Base-by-base conservation (phyloP, 2,329 filamentous ascomycete species). In the Zasmidium angulare region DNA sequence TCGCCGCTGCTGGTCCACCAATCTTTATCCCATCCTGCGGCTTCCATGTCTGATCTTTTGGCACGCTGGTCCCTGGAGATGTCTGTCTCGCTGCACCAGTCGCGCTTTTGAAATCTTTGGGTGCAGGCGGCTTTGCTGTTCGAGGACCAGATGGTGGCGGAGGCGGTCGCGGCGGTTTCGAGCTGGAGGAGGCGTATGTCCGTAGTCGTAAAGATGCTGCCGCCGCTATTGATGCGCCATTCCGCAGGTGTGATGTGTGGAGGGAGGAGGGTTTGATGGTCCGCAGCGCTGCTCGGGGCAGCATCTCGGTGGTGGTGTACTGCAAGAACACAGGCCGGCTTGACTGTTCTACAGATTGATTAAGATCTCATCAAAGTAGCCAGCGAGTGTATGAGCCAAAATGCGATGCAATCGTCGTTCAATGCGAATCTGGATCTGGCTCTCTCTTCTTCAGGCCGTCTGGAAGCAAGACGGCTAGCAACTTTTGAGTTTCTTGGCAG, bases 11-110 rank as follows among this genome's bases (percentile, higher is more conserved):
- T 10, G 64, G 53, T 31, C 69, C 67, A 29, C 65, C 71, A 60
- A 78, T 74, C 54, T 75, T 76, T 63, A 78, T 74, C 50, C 71
- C 67, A 63, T 77, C 74, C 26, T 72, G 63, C 0, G 71, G 72
- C 61, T 76, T 77, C 76, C 76, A 78, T 50, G 75, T 76, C 62
- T 76, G 69, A 59, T 77, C 72, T 58, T 74, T 69, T 9, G 68
- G 68, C 6, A 71, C 22, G 24, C 63, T 64, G 22, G 70, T 72
- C 22, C 71, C 71, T 11, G 71, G 71, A 23, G 70, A 72, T 36
- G 70, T 74, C 57, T 74, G 71, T 53, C 69, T 63, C 43, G 66
- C 62, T 26, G 63, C 50, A 19, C 63, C 64, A 23, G 68, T 58
- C 2, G 68, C 21, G n/a, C 58, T 50, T 1, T 60, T 50, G 36